Evolutionary conservation across 2,329 filamentous ascomycete genomes (phyloP).

Genomic region (Cylindrodendrum hubeiense): DNA sequence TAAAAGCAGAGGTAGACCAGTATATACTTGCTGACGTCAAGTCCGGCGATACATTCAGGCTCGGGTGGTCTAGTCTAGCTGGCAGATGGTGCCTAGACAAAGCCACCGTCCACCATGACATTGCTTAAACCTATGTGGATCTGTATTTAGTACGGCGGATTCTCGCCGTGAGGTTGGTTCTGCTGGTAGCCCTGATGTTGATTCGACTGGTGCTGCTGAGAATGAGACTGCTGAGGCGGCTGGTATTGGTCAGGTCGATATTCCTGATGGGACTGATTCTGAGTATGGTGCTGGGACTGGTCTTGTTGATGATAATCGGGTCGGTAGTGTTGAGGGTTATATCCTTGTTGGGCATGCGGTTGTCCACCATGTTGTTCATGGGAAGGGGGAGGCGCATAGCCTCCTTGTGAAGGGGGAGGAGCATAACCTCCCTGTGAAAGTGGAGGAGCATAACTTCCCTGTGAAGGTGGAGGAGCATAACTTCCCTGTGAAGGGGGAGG

Average conservation of each 20-base stretch:
- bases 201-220: constrained; percentile 25
- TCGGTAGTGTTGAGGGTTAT: constrained; percentile 33
- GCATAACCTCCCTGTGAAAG: too few relatives aligned
- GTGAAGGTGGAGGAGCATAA: too few relatives aligned
- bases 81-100: too few relatives aligned
- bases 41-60: too few relatives aligned
- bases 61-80: too few relatives aligned
- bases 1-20: too few relatives aligned
- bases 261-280: constrained; percentile 35
- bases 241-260: constrained; percentile 36
- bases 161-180: constrained; percentile 38
- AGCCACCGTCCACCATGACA: too few relatives aligned
- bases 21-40: too few relatives aligned
- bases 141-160: constrained; percentile 30
- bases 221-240: constrained; percentile 25
- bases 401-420: constrained; percentile 20
- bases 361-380: constrained; percentile 34
- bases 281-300: constrained; percentile 24
- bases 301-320: constrained; percentile 24
- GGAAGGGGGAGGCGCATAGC: constrained; percentile 27
- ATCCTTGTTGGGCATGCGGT: constrained; percentile 39
- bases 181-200: constrained; percentile 15
- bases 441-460: constrained; percentile 31
- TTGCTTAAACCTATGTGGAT: background rate
- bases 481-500: too few relatives aligned